Conservation (phyloP, 1,284 basidiomycete genomes). For the Xerocomus nothofagi region DNA sequence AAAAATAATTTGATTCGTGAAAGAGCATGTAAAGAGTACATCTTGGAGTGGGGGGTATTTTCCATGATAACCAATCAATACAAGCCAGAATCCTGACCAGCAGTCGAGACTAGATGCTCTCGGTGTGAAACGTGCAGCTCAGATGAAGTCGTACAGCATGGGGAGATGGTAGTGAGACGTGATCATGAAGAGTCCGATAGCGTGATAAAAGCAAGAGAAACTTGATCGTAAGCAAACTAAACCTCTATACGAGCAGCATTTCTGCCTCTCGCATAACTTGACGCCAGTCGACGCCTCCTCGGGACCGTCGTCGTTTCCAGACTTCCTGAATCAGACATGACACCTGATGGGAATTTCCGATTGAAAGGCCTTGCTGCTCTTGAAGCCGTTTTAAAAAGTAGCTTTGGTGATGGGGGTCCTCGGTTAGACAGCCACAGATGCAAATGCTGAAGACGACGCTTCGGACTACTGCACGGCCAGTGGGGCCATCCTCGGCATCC, state of each 20-base stretch:
- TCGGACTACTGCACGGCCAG: slow-evolving; percentile 60
- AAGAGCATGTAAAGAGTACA: slow-evolving; percentile 24
- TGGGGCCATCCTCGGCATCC: slow-evolving; percentile 42
- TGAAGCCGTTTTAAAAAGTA: slow-evolving; percentile 50
- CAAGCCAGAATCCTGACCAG: slow-evolving; percentile 27
- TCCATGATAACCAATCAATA: slow-evolving; percentile 23
- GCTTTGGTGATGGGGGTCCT: slow-evolving; percentile 44
- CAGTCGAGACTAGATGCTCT: slow-evolving; percentile 15
- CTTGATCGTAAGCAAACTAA: neutral
- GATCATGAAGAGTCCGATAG: neutral
- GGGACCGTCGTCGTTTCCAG: slow-evolving; percentile 45
- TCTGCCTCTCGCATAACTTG: slow-evolving; percentile 48
- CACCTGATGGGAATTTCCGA: slow-evolving; percentile 65
- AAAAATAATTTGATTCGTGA: slow-evolving; percentile 1
- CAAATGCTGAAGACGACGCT: slow-evolving; percentile 78
- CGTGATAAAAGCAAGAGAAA: slow-evolving; percentile 3
- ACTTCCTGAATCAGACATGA: slow-evolving; percentile 55
- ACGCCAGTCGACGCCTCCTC: slow-evolving; percentile 58
- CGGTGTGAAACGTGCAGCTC: slow-evolving; percentile 18
- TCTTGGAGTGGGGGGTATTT: slow-evolving; percentile 21
- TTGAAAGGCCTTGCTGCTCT: slow-evolving; percentile 48
- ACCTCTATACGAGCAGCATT: slow-evolving; percentile 61
- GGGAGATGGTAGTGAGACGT: neutral
- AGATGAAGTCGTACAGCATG: slow-evolving; percentile 9
- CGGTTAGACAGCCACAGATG: slow-evolving; percentile 68